Evolutionary conservation across 2,329 filamentous ascomycete genomes (phyloP), one percentile per base, ranked within the genome.

Genomic region (Pyrenophora seminiperda): DNA sequence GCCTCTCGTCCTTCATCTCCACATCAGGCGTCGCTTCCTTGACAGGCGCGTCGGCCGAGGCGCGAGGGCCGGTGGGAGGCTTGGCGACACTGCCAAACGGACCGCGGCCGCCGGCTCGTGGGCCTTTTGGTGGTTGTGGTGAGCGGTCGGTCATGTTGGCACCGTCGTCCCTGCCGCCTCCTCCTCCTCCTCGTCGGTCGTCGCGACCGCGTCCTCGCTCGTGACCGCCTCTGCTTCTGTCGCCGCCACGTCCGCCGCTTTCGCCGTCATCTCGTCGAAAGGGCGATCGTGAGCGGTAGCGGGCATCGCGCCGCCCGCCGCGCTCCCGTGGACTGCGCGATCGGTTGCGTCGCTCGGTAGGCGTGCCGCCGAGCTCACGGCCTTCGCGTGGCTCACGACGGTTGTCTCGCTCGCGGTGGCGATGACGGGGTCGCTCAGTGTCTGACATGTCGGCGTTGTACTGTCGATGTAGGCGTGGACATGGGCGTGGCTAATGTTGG

Each of bases 251-350:
- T 7, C 50, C 49, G n/a, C 55, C 46, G 9, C 54, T 38, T 15
- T 62, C 61, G 29, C 59, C 53, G 31, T 61, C 62, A 14, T 66
- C 61, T 30, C 63, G 46, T 27, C 61, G 58, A 9, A 59, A 40
- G 0, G 66, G 67, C 6, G 66, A 71, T 34, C 68, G 62, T 20
- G 67, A 67, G 31, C 67, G 58, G 47, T 66, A 60, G n/a, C 61
- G 57, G 13, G 56, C 53, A 20, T 63, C 57, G 37, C 63, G 57
- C 13, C 65, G 44, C 22, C 53, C 56, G 41, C 64, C 63, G 34
- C 67, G 65, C 22, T 70, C 67, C 37, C 60, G 65, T 41, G 69
- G 67, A 50, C 68, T 71, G 44, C 69, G 63, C 17, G 69, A 71
- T 13, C 69, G 66, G 43, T 71, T 62, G 59, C 63, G 65, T 17